A percentile compares a stretch with the other conserved stretches of the same genome.
phyloP scores from a whole-genome alignment of 2,329 filamentous ascomycete genomes.

The Scedosporium dehoogii region DNA sequence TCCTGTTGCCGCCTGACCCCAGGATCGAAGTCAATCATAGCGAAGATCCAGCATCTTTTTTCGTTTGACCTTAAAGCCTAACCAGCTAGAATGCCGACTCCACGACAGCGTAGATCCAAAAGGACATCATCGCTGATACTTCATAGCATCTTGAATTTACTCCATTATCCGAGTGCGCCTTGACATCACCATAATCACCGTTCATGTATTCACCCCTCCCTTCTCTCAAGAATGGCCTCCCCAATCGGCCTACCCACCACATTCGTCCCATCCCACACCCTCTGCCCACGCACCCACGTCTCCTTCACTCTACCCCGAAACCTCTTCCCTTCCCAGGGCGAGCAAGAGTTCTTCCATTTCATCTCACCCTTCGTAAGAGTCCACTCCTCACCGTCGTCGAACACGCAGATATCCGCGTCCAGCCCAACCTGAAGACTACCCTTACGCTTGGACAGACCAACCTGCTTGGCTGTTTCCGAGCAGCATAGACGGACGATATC shows the following conservation, averaged over 20 bases:
- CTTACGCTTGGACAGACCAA: slow-evolving; percentile 72
- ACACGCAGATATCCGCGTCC: slow-evolving; percentile 86
- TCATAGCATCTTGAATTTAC: too few relatives aligned
- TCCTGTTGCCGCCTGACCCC: too few relatives aligned
- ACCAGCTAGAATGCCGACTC: too few relatives aligned
- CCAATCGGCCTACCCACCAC: slow-evolving; percentile 43
- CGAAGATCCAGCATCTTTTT: too few relatives aligned
- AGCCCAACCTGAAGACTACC: slow-evolving; percentile 72
- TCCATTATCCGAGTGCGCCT: neutral
- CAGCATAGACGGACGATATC: slow-evolving; percentile 83
- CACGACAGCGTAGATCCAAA: too few relatives aligned
- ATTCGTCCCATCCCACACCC: slow-evolving; percentile 57
- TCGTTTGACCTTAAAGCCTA: too few relatives aligned
- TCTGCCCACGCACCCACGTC: slow-evolving; percentile 73
- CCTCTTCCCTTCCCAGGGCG: slow-evolving; percentile 74
- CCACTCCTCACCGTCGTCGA: slow-evolving; percentile 77
- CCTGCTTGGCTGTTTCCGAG: slow-evolving; percentile 76
- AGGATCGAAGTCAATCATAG: too few relatives aligned
- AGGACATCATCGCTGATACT: too few relatives aligned
- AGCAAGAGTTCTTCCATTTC: slow-evolving; percentile 91
- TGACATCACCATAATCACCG: neutral
- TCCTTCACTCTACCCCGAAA: slow-evolving; percentile 71
- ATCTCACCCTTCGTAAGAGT: slow-evolving; percentile 66
- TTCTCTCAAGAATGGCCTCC: slow-evolving; percentile 50
- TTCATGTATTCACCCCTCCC: slow-evolving; percentile 16